Evolutionary conservation across 805 yeast species (phyloP).

Genomic region (Candida caryicola): DNA sequence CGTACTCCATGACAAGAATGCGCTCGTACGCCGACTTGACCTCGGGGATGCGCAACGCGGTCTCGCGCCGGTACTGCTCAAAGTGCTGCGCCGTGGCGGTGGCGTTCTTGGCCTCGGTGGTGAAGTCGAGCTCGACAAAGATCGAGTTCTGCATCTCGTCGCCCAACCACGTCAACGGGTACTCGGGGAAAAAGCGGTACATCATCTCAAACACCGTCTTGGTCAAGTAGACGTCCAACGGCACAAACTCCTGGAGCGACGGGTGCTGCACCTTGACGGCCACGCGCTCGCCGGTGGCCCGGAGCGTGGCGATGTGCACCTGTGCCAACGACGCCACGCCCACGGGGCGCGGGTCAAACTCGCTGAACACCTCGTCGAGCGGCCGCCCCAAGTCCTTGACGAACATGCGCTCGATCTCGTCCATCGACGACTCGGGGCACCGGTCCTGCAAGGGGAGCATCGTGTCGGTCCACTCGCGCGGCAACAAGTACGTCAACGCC

Average conservation of each 20-base stretch:
- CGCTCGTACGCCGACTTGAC: constrained; percentile 65
- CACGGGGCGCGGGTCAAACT: constrained; percentile 70
- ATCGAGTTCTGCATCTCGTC: constrained; percentile 87
- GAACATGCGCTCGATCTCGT: constrained; percentile 68
- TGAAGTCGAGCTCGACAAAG: constrained; percentile 86
- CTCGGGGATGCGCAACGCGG: constrained; percentile 79
- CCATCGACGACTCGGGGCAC: constrained; percentile 78
- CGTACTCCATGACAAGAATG: constrained; percentile 82
- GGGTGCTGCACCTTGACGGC: constrained; percentile 98
- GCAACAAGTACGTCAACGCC: constrained; percentile 88
- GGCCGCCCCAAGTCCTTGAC: constrained; percentile 58
- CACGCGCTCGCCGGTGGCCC: constrained; percentile 60
- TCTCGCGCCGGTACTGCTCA: constrained; percentile 47
- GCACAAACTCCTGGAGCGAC: constrained; percentile 78
- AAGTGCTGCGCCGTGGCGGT: constrained; percentile 67
- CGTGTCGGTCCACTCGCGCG: constrained; percentile 91
- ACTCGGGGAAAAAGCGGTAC: constrained; percentile 83
- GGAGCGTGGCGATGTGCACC: constrained; percentile 76
- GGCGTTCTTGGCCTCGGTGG: constrained; percentile 83
- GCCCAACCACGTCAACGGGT: constrained; percentile 92
- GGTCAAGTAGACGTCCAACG: constrained; percentile 81
- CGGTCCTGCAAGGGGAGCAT: constrained; percentile 90
- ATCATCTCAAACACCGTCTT: constrained; percentile 69
- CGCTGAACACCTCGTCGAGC: constrained; percentile 61
- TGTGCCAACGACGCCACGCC: constrained; percentile 98